phyloP scores from a whole-genome alignment of 108 stramenopile species.

The Nitzschia palea region DNA sequence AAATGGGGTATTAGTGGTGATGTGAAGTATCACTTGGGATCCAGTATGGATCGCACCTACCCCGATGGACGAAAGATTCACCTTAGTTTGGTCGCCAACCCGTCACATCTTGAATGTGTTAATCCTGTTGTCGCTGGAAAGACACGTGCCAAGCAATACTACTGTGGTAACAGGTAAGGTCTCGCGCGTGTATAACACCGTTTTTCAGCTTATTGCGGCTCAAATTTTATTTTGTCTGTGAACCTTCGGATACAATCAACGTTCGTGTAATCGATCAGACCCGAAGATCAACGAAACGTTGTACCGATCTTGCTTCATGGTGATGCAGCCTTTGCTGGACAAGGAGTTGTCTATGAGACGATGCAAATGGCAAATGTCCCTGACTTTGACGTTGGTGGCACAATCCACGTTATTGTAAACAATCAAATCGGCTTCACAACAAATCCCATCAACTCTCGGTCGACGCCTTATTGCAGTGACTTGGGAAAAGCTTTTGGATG shows the following conservation, averaged over 20 bases:
- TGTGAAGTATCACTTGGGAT: conserved; percentile 99
- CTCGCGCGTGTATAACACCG: background rate
- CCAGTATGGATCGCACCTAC: conserved; percentile 97
- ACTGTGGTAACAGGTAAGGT: conserved; percentile 82
- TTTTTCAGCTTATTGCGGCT: background rate
- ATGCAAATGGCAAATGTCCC: conserved; percentile 92
- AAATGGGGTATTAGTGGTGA: conserved; percentile 92
- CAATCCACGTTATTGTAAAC: conserved; percentile 99
- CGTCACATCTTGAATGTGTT: conserved; percentile 98
- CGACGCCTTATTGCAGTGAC: conserved; percentile 97
- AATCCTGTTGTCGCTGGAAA: conserved; percentile 97
- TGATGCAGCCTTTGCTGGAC: conserved; percentile 99
- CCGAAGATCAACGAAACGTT: conserved; percentile 76
- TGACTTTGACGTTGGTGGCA: conserved; percentile 97
- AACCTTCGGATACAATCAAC: too few species aligned
- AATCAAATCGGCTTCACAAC: conserved; percentile 99
- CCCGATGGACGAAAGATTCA: conserved; percentile 95
- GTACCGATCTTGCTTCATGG: conserved; percentile 99
- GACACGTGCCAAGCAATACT: conserved; percentile 97
- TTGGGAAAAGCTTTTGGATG: conserved; percentile 96
- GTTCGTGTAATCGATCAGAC: conserved; percentile 35
- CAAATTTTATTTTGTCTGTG: background rate
- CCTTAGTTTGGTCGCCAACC: conserved; percentile 97
- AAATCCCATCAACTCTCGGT: conserved; percentile 92
- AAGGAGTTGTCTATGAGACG: conserved; percentile 98